Evolutionary conservation across 768 basidiomycete species (phyloP).

Genomic region (Rhizopogon vulgaris): DNA sequence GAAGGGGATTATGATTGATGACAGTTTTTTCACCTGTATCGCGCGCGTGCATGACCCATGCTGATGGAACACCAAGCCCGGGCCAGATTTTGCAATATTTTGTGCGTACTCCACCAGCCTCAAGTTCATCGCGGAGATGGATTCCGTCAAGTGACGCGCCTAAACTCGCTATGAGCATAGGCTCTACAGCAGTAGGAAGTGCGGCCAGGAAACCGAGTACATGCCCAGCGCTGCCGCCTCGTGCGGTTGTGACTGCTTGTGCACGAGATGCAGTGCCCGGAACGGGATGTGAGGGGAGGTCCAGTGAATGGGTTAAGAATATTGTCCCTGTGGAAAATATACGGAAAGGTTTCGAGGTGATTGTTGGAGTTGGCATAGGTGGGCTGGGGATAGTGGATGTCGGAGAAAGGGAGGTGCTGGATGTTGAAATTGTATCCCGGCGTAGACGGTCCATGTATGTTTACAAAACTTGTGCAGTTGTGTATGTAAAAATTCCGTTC

Average conservation of each 20-base stretch:
- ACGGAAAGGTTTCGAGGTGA: slow-evolving; percentile 41
- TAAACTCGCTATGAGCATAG: slow-evolving; percentile 68
- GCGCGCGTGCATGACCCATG: slow-evolving; percentile 79
- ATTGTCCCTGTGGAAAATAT: slow-evolving; percentile 78
- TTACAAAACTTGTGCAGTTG: not conserved
- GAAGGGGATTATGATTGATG: slow-evolving; percentile 83
- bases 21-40: slow-evolving; percentile 58
- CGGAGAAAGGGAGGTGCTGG: not conserved
- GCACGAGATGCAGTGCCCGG: slow-evolving; percentile 60
- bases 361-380: slow-evolving; percentile 8
- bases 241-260: slow-evolving; percentile 57
- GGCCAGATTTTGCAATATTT: slow-evolving; percentile 71
- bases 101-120: slow-evolving; percentile 61
- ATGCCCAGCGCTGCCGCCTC: slow-evolving; percentile 71
- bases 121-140: slow-evolving; percentile 57
- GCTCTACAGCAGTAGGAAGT: slow-evolving; percentile 23
- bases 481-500: not conserved
- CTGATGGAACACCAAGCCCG: slow-evolving; percentile 66
- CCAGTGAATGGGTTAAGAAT: slow-evolving; percentile 70
- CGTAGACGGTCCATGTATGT: slow-evolving; percentile 22
- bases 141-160: slow-evolving; percentile 67
- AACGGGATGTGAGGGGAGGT: slow-evolving; percentile 51
- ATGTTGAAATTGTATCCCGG: slow-evolving; percentile 12
- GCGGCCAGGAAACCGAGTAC: slow-evolving; percentile 59
- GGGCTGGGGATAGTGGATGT: slow-evolving; percentile 3